Evolutionary conservation across 2,329 filamentous ascomycete genomes (phyloP).

Genomic region (Chalaropsis ovoidea): DNA sequence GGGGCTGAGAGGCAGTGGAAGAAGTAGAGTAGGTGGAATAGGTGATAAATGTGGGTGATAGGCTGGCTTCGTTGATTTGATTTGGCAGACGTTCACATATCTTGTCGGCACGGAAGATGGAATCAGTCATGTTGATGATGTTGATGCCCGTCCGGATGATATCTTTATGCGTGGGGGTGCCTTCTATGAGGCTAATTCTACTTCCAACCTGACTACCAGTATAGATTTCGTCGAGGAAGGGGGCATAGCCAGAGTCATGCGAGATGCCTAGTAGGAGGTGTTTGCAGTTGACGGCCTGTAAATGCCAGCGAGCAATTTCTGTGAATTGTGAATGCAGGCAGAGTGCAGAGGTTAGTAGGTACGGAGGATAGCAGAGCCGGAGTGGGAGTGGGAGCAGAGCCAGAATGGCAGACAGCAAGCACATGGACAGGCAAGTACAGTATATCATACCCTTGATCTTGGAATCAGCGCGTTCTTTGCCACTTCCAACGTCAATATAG

Average conservation of each 20-base stretch:
- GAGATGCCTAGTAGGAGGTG: constrained; percentile 52
- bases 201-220: constrained; percentile 35
- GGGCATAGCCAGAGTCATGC: constrained; percentile 51
- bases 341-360: constrained; percentile 19
- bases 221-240: constrained; percentile 48
- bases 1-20: not conserved
- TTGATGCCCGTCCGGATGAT: constrained; percentile 37
- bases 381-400: not conserved
- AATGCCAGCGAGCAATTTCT: constrained; percentile 48
- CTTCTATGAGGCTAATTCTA: constrained; percentile 47
- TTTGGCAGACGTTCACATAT: constrained; percentile 33
- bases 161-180: constrained; percentile 43
- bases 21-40: not conserved
- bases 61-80: not conserved
- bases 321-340: too few species aligned
- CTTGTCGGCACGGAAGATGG: constrained; percentile 47
- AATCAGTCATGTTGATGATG: constrained; percentile 38
- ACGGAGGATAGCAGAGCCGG: not conserved
- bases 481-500: constrained; percentile 52
- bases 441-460: constrained; percentile 47
- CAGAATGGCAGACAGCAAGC: not conserved
- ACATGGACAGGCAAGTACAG: not conserved
- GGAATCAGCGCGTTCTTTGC: constrained; percentile 48
- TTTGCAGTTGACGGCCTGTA: constrained; percentile 52
- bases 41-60: not conserved